phyloP scores from a whole-genome alignment of 768 basidiomycete genomes.

The Hemileccinum impolitum region DNA sequence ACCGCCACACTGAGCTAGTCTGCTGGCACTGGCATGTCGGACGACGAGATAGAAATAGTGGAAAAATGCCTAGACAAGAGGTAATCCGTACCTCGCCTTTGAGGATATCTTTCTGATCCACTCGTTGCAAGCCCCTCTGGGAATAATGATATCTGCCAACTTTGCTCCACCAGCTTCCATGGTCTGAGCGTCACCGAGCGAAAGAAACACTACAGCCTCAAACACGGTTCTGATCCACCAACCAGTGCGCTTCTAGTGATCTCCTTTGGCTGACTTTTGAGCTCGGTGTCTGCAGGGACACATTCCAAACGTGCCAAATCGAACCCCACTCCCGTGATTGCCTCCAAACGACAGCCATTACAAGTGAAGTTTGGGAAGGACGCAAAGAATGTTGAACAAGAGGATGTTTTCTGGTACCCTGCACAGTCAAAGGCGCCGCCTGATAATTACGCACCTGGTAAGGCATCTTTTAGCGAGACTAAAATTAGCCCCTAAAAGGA shows the following conservation, averaged over 20 bases:
- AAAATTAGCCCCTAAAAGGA: conserved; percentile 14
- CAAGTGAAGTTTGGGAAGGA: conserved; percentile 8
- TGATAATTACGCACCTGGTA: conserved; percentile 63
- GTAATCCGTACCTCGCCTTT: conserved; percentile 6
- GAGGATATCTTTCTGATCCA: background rate
- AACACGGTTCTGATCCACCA: conserved; percentile 37
- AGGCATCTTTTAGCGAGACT: conserved; percentile 31
- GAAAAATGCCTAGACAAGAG: conserved; percentile 4
- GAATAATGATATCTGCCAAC: conserved; percentile 40
- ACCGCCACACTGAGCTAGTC: conserved; percentile 1
- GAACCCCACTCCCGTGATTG: conserved; percentile 3
- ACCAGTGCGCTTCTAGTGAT: conserved; percentile 1
- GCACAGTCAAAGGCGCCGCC: conserved; percentile 43
- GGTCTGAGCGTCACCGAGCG: conserved; percentile 37
- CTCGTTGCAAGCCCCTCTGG: conserved; percentile 6
- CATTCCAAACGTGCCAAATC: conserved; percentile 14
- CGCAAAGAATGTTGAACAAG: conserved; percentile 9
- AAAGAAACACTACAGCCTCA: conserved; percentile 49
- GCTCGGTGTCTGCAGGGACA: conserved; percentile 11
- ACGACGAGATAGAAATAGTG: conserved; percentile 27
- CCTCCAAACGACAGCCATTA: background rate
- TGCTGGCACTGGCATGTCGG: conserved; percentile 16
- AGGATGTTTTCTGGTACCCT: conserved; percentile 67
- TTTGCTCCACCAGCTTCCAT: conserved; percentile 47
- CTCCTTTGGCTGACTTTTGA: background rate